These are phyloP conservation scores for Nakazawaea ishiwadae DNA, from an alignment of 805 yeast species.

Conservation along the genomic window DNA sequence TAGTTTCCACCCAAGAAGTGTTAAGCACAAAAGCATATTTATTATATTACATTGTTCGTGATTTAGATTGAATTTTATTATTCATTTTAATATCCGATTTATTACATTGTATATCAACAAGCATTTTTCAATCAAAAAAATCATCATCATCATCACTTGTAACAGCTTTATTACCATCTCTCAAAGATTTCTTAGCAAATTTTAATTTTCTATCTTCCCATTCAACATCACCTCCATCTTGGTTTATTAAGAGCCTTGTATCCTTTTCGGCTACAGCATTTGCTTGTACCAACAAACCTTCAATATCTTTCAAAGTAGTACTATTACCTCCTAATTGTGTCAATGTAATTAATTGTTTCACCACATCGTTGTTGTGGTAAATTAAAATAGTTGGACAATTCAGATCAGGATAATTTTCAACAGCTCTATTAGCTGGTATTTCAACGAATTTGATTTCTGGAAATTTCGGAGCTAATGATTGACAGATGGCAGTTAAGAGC, in stretches of 20 bases:
- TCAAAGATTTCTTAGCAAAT: conserved; percentile 53
- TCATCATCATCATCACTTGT: conserved; percentile 38
- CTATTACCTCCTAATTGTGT: conserved; percentile 82
- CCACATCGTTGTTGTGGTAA: conserved; percentile 72
- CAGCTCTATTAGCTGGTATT: conserved; percentile 85
- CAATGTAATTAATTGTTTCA: conserved; percentile 77
- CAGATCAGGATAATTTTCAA: conserved; percentile 84
- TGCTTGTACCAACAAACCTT: conserved; percentile 59
- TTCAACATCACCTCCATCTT: conserved; percentile 52
- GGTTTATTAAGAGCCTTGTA: conserved; percentile 57
- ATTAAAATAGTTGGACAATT: conserved; percentile 90
- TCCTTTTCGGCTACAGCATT: conserved; percentile 67
- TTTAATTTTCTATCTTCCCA: conserved; percentile 44
- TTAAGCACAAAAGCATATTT: conserved; percentile 73
- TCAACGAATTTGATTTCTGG: conserved; percentile 88
- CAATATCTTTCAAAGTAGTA: conserved; percentile 65
- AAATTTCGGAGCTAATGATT: conserved; percentile 57
- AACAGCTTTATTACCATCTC: conserved; percentile 31
- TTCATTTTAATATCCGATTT: neutral
- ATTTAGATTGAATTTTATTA: conserved; percentile 17
- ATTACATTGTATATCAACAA: too few relatives aligned
- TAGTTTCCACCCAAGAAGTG: conserved; percentile 62
- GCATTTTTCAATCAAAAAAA: conserved; percentile 48
- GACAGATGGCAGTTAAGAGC: conserved; percentile 55
- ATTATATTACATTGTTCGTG: conserved; percentile 60